These are phyloP conservation scores for Dothideomycetes sp. DNA, from an alignment of 2,329 filamentous ascomycete genomes.

Conservation along the genomic window DNA sequence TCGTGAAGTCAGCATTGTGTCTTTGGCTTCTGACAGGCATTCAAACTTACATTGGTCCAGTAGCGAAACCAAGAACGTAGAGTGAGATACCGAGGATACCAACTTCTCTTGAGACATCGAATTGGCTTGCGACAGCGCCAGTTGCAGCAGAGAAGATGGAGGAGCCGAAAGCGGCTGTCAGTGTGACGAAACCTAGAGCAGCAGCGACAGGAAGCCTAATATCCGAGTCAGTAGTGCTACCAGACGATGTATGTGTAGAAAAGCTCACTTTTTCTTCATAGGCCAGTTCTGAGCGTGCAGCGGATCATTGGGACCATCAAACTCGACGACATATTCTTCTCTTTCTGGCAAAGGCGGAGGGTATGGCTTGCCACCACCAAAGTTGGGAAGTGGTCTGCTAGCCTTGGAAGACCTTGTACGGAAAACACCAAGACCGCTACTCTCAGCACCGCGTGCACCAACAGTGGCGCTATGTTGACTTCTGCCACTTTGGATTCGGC, in stretches of 20 bases:
- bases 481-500: constrained; percentile 60
- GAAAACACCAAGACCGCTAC: constrained; percentile 14
- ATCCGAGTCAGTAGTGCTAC: constrained; percentile 8
- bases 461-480: constrained; percentile 66
- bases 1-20: constrained; percentile 17
- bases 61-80: constrained; percentile 33
- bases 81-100: constrained; percentile 29
- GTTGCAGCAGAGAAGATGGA: constrained; percentile 38
- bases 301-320: constrained; percentile 64
- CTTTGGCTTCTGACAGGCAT: background rate
- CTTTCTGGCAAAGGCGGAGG: constrained; percentile 59
- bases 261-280: constrained; percentile 60
- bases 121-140: constrained; percentile 32
- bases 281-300: constrained; percentile 85
- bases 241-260: background rate
- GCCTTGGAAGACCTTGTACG: constrained; percentile 38
- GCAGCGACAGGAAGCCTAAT: constrained; percentile 51
- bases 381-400: constrained; percentile 54
- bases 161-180: constrained; percentile 58
- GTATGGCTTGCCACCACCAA: constrained; percentile 66
- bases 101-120: constrained; percentile 33
- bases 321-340: constrained; percentile 73
- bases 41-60: constrained; percentile 18
- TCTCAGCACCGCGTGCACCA: constrained; percentile 33
- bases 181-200: constrained; percentile 64